Conservation (phyloP, 2,329 filamentous ascomycete species). For the Stemphylium beticola region DNA sequence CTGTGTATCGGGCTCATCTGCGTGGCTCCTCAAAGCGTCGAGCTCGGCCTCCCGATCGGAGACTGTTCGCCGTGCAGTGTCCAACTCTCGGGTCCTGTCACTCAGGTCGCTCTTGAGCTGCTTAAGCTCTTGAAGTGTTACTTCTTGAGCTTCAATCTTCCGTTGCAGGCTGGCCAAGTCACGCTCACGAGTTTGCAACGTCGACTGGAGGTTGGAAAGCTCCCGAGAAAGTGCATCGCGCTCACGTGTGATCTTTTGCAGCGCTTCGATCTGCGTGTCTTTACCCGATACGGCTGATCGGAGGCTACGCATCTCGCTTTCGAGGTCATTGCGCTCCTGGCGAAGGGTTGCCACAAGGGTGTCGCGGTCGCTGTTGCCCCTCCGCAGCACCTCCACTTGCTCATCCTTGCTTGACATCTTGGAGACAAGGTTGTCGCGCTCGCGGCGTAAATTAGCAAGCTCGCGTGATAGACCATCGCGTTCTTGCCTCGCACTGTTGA, state of each 20-base stretch:
- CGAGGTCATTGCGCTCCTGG: constrained; percentile 31
- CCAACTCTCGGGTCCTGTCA: constrained; percentile 45
- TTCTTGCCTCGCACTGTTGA: constrained; percentile 39
- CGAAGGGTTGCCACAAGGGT: constrained; percentile 37
- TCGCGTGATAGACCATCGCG: constrained; percentile 37
- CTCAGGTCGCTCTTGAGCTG: constrained; percentile 35
- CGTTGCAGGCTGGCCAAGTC: constrained; percentile 39
- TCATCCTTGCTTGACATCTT: constrained; percentile 39
- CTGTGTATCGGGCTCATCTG: constrained; percentile 48
- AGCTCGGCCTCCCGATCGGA: constrained; percentile 47
- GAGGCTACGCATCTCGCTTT: constrained; percentile 32
- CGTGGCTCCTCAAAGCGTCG: constrained; percentile 42
- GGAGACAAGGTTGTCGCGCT: constrained; percentile 34
- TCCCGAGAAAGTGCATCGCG: constrained; percentile 40
- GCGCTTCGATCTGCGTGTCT: constrained; percentile 44
- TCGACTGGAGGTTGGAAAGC: constrained; percentile 36
- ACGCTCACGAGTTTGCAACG: constrained; percentile 42
- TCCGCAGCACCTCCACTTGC: constrained; percentile 39
- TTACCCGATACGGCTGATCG: constrained; percentile 38
- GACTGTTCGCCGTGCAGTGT: constrained; percentile 44
- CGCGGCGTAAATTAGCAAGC: constrained; percentile 38
- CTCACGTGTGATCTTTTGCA: constrained; percentile 45
- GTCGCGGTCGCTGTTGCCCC: constrained; percentile 38
- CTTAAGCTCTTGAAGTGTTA: constrained; percentile 39
- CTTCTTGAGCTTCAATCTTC: constrained; percentile 41